phyloP scores from a whole-genome alignment of 768 basidiomycete species.

The Amanita inopinata region DNA sequence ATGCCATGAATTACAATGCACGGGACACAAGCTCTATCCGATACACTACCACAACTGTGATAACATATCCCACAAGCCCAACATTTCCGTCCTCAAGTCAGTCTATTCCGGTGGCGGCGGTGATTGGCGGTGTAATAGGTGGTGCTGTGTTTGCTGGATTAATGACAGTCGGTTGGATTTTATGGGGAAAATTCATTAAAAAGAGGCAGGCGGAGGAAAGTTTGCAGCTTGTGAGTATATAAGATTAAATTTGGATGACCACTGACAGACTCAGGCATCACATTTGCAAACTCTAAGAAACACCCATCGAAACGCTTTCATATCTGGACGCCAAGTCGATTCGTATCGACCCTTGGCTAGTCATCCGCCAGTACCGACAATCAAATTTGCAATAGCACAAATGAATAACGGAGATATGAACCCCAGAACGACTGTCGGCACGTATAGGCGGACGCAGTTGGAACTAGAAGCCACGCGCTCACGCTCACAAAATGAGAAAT shows the following conservation, averaged over 20 bases:
- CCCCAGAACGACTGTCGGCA: constrained; percentile 27
- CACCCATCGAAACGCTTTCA: constrained; percentile 30
- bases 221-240: constrained; percentile 16
- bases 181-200: constrained; percentile 35
- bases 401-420: constrained; percentile 18
- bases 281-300: constrained; percentile 25
- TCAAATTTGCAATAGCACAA: constrained; percentile 27
- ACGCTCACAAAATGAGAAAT: too few species aligned
- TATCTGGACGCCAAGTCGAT: constrained; percentile 16
- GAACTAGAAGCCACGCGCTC: background rate
- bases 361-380: constrained; percentile 22
- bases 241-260: background rate
- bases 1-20: too few species aligned
- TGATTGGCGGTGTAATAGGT: constrained; percentile 39
- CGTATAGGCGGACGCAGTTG: constrained; percentile 22
- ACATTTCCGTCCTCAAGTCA: constrained; percentile 10
- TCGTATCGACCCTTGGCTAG: constrained; percentile 21
- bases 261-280: constrained; percentile 18
- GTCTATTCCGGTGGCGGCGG: constrained; percentile 34
- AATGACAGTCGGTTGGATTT: constrained; percentile 33
- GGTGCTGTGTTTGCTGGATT: constrained; percentile 38
- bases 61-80: background rate
- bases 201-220: constrained; percentile 22
- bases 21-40: constrained; percentile 11
- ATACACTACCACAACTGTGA: constrained; percentile 3